A percentile compares a stretch with the other conserved stretches of the same genome.
Conservation (phyloP, 768 basidiomycete genomes). For the Xerocomellus chrysenteron region DNA sequence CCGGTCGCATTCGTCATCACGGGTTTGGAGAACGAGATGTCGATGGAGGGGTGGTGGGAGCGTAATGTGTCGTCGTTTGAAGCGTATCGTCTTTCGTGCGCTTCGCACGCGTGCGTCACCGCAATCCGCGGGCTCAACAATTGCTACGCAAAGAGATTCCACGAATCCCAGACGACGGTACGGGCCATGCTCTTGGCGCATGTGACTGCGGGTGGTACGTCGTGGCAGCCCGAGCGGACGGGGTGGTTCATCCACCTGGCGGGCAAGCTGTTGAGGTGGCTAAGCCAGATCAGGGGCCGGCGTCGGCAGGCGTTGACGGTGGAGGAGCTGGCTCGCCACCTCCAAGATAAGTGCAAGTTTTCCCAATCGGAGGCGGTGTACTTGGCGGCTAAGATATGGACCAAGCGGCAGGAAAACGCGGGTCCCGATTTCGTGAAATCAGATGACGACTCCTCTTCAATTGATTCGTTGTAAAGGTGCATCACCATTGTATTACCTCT, state of each 20-base stretch:
- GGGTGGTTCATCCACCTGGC: slow-evolving; percentile 28
- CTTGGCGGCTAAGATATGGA: slow-evolving; percentile 26
- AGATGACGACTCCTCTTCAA: slow-evolving; percentile 14
- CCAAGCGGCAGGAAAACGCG: slow-evolving; percentile 15
- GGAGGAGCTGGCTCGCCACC: slow-evolving; percentile 21
- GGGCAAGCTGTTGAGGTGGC: slow-evolving; percentile 18
- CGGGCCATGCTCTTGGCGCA: slow-evolving; percentile 22
- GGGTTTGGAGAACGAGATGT: slow-evolving; percentile 31
- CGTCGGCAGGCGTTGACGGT: slow-evolving; percentile 16
- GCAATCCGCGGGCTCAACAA: slow-evolving; percentile 30
- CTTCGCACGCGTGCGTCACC: slow-evolving; percentile 41
- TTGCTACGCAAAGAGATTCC: slow-evolving; percentile 29
- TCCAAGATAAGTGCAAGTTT: slow-evolving; percentile 25
- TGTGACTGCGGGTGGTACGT: slow-evolving; percentile 9
- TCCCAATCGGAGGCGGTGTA: slow-evolving; percentile 20
- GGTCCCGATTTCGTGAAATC: slow-evolving; percentile 27
- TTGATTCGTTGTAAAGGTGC: slow-evolving; percentile 5
- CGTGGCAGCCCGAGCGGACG: slow-evolving; percentile 24
- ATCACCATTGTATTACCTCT: neutral
- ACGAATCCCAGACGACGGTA: slow-evolving; percentile 31
- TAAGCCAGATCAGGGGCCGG: slow-evolving; percentile 13
- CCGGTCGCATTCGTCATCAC: slow-evolving; percentile 34
- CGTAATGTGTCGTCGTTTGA: slow-evolving; percentile 34
- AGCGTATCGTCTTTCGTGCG: slow-evolving; percentile 19
- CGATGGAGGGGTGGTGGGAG: slow-evolving; percentile 37